Conservation (phyloP, 1,284 basidiomycete species). For the Austropuccinia psidii region DNA sequence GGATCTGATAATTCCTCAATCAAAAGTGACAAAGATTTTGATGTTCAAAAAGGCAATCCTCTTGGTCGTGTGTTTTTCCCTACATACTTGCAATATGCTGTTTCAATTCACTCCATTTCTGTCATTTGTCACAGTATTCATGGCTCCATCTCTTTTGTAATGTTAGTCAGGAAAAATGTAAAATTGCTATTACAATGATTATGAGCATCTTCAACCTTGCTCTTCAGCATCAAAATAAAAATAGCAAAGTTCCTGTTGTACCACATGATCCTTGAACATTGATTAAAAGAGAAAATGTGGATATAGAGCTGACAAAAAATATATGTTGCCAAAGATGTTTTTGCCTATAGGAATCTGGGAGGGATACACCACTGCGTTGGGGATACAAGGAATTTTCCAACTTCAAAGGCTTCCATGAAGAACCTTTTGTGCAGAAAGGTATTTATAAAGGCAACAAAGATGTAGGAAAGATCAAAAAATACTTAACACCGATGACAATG, state of each 20-base stretch:
- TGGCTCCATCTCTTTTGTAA: conserved; percentile 27
- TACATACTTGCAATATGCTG: background rate
- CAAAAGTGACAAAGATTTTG: background rate
- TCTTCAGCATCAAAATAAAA: background rate
- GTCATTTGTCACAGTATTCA: too few relatives aligned
- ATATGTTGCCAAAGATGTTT: conserved; percentile 14
- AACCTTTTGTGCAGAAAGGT: background rate
- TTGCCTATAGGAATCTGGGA: background rate
- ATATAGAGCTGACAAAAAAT: background rate
- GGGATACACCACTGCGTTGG: background rate
- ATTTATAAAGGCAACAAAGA: background rate
- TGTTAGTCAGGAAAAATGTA: conserved; percentile 17
- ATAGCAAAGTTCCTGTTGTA: background rate
- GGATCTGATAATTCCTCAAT: background rate
- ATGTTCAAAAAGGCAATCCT: background rate
- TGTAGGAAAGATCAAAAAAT: background rate
- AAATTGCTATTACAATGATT: background rate
- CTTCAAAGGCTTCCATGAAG: background rate
- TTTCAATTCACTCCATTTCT: background rate
- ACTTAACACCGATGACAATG: background rate
- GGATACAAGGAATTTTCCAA: background rate
- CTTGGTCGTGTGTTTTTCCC: background rate
- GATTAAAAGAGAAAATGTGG: background rate
- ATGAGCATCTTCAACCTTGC: background rate
- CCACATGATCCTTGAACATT: conserved; percentile 4